These are phyloP conservation scores for Fragilaria crotonensis DNA, from an alignment of 108 stramenopile species.

Conservation along the genomic window DNA sequence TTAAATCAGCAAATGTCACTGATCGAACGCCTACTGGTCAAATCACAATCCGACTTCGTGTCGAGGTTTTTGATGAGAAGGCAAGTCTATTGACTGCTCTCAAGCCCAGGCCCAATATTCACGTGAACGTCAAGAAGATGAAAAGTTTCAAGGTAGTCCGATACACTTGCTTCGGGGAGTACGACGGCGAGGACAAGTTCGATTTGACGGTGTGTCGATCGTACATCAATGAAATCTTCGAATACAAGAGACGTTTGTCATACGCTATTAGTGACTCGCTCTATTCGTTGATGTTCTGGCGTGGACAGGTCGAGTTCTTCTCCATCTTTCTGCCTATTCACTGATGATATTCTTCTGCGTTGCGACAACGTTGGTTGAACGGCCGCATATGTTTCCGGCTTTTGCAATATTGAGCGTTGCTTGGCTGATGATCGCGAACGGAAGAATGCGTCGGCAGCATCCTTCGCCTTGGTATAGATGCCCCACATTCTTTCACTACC, in stretches of 20 bases:
- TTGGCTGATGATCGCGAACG: constrained; percentile 67
- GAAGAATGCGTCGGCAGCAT: constrained; percentile 37
- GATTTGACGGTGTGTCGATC: constrained; percentile 52
- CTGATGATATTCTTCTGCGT: constrained; percentile 45
- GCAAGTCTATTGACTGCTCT: constrained; percentile 13
- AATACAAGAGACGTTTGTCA: constrained; percentile 28
- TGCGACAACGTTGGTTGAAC: constrained; percentile 42
- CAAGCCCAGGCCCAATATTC: constrained; percentile 34
- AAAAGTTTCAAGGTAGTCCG: constrained; percentile 53
- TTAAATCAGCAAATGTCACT: constrained; percentile 6
- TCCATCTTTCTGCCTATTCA: constrained; percentile 51
- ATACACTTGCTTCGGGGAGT: constrained; percentile 47
- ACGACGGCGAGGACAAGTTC: constrained; percentile 48
- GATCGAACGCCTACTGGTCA: constrained; percentile 8
- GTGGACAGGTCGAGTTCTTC: constrained; percentile 55
- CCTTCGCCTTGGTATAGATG: constrained; percentile 72
- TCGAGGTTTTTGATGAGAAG: constrained; percentile 19
- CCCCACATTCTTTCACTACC: constrained; percentile 47
- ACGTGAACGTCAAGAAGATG: constrained; percentile 47
- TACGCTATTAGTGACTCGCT: constrained; percentile 25
- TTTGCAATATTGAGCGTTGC: constrained; percentile 36
- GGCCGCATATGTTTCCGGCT: constrained; percentile 42
- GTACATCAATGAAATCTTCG: constrained; percentile 64
- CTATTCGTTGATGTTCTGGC: constrained; percentile 62
- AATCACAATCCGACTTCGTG: constrained; percentile 17